These are phyloP conservation scores for Macaranga tanarius DNA, from an alignment of 441 rosid species.

Conservation along the genomic window DNA sequence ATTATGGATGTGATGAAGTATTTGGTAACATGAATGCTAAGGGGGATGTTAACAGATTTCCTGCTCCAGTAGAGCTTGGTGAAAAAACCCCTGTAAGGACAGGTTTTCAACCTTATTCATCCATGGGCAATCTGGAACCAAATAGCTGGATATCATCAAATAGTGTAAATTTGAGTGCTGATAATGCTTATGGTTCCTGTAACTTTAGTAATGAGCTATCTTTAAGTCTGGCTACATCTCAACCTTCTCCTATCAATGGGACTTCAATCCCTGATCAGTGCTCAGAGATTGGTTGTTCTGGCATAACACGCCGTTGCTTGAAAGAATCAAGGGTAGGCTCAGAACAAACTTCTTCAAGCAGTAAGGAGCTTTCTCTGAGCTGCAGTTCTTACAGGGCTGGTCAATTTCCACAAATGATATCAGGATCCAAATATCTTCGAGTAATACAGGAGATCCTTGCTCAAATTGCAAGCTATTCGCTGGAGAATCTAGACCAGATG, in stretches of 20 bases:
- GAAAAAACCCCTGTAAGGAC: conserved; percentile 28
- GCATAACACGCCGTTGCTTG: conserved; percentile 32
- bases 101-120: conserved; percentile 44
- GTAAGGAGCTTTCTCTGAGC: conserved; percentile 54
- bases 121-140: conserved; percentile 36
- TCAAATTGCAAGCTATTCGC: conserved; percentile 72
- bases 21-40: conserved; percentile 31
- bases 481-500: conserved; percentile 47
- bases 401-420: conserved; percentile 43
- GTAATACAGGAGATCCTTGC: conserved; percentile 83
- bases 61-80: conserved; percentile 25
- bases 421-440: conserved; percentile 63
- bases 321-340: conserved; percentile 40
- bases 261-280: conserved; percentile 49
- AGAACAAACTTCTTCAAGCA: conserved; percentile 54
- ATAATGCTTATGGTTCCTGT: conserved; percentile 28
- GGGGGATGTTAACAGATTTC: conserved; percentile 41
- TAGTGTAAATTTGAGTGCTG: conserved; percentile 31
- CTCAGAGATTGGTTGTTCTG: conserved; percentile 50
- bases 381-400: conserved; percentile 34
- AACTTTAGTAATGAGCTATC: conserved; percentile 57
- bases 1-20: conserved; percentile 37
- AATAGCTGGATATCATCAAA: conserved; percentile 44
- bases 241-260: conserved; percentile 34
- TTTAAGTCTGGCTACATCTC: conserved; percentile 68